Evolutionary conservation across 441 rosid species (phyloP).

Genomic region (Euphorbia celastroides): DNA sequence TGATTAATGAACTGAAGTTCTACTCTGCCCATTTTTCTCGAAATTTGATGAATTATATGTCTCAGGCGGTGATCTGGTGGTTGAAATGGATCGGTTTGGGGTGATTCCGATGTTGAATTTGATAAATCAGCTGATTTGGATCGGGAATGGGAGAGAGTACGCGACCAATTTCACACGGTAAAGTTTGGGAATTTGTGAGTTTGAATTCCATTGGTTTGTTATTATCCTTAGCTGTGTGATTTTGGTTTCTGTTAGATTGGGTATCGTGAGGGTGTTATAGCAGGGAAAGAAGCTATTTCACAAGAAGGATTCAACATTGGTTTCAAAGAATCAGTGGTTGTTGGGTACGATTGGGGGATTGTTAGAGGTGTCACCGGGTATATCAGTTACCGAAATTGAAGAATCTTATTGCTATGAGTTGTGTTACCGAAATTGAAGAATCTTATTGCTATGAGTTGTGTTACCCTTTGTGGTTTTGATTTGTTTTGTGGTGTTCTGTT

Average conservation of each 20-base stretch:
- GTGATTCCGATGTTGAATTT: slow-evolving; percentile 38
- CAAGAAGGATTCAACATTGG: slow-evolving; percentile 81
- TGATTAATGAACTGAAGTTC: not conserved
- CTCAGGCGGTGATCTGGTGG: slow-evolving; percentile 22
- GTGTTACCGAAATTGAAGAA: not conserved
- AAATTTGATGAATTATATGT: not conserved
- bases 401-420: not conserved
- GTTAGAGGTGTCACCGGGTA: slow-evolving; percentile 80
- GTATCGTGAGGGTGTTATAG: slow-evolving; percentile 66
- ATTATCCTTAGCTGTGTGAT: not conserved
- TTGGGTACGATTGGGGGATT: slow-evolving; percentile 65
- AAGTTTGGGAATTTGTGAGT: not conserved
- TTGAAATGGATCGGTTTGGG: slow-evolving; percentile 37
- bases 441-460: not conserved
- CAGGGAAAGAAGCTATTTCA: slow-evolving; percentile 49
- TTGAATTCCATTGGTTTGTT: not conserved
- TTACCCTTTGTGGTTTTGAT: not conserved
- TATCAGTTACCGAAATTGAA: not conserved
- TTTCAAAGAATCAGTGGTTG: slow-evolving; percentile 52
- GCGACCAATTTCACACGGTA: slow-evolving; percentile 45
- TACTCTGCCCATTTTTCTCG: not conserved
- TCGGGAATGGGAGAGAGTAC: slow-evolving; percentile 44
- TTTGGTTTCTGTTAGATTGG: slow-evolving; percentile 43
- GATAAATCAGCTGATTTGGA: slow-evolving; percentile 32
- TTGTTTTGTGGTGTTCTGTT: slow-evolving; percentile 1